phyloP scores from a whole-genome alignment of 495 filamentous ascomycete species.

The Podospora pseudopauciseta region DNA sequence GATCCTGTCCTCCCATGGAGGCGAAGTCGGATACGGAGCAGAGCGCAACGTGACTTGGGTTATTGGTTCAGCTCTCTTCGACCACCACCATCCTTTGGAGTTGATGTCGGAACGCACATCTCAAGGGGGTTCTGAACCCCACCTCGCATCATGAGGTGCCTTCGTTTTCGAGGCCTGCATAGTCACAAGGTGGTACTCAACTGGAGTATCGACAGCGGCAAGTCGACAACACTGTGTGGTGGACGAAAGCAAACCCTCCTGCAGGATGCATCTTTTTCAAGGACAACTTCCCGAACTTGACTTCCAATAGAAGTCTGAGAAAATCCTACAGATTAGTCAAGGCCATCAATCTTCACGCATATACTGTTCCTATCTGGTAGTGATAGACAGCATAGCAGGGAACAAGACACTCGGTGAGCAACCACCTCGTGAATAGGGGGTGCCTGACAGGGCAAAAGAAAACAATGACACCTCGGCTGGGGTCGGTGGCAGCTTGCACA shows the following conservation, averaged over 20 bases:
- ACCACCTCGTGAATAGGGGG: neutral
- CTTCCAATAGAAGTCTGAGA: neutral
- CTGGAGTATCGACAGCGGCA: neutral
- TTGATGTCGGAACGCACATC: neutral
- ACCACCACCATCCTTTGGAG: neutral
- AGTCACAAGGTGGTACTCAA: neutral
- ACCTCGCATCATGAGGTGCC: neutral
- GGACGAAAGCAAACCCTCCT: neutral
- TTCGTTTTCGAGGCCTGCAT: neutral
- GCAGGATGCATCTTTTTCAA: neutral
- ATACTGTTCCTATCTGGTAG: neutral
- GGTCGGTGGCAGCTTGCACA: neutral
- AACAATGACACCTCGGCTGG: neutral
- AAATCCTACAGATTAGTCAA: neutral
- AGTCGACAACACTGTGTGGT: neutral
- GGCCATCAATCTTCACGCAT: neutral
- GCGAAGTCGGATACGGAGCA: neutral
- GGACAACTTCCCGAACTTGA: neutral
- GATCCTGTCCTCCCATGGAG: neutral
- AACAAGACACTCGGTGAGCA: neutral
- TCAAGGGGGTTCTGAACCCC: neutral
- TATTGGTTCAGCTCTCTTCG: neutral
- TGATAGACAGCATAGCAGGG: neutral
- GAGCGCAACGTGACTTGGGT: neutral
- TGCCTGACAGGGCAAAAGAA: neutral